These are phyloP conservation scores for Pichia paraexigua DNA, from an alignment of 805 yeast genomes.

Conservation along the genomic window DNA sequence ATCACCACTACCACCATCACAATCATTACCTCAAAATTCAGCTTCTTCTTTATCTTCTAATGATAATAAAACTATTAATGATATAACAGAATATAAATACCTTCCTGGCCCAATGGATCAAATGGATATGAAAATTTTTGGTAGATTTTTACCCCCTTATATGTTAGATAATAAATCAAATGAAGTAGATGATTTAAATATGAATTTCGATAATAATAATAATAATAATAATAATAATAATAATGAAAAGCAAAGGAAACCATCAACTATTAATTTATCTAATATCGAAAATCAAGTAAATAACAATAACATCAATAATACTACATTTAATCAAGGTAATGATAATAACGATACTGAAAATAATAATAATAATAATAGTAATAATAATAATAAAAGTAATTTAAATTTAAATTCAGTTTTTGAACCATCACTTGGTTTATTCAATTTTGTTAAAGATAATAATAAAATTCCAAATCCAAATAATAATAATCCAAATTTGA, in stretches of 20 bases:
- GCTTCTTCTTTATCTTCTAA: background rate
- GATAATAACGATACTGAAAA: too few species aligned
- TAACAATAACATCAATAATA: too few species aligned
- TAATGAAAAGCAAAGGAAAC: background rate
- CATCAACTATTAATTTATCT: background rate
- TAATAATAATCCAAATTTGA: background rate
- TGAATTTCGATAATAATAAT: too few species aligned
- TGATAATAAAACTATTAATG: background rate
- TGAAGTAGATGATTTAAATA: too few species aligned
- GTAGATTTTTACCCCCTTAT: constrained; percentile 75
- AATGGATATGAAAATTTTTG: constrained; percentile 77
- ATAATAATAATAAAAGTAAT: too few species aligned
- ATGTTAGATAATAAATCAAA: constrained; percentile 33
- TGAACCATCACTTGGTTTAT: constrained; percentile 7
- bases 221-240: too few species aligned
- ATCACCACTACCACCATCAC: too few species aligned
- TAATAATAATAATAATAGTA: too few species aligned
- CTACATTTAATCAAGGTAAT: background rate
- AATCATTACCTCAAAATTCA: background rate
- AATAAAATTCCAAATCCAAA: background rate
- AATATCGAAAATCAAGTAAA: background rate
- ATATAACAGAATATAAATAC: constrained; percentile 30
- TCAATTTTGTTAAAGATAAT: constrained; percentile 2
- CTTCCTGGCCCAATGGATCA: constrained; percentile 82
- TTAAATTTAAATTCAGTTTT: background rate